Conservation (phyloP, 192 early-diverging fungal species). For the Backusella psychrophila region DNA sequence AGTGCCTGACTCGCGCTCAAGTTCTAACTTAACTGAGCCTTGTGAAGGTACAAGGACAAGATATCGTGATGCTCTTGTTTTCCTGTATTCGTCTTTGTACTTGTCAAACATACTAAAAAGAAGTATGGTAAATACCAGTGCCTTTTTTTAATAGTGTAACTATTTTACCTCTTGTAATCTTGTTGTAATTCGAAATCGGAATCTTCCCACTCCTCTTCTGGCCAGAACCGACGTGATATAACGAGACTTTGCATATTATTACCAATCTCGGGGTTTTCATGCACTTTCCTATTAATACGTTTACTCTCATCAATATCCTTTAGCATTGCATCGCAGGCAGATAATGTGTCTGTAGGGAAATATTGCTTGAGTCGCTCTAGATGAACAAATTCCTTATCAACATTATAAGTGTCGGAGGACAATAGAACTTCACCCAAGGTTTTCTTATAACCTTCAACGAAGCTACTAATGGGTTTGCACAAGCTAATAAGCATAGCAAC, state of each 20-base stretch:
- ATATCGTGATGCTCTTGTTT: not conserved
- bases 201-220: constrained; percentile 11
- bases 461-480: constrained; percentile 11
- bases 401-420: constrained; percentile 4
- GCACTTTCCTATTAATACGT: constrained; percentile 7
- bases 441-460: constrained; percentile 16
- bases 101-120: constrained; percentile 7
- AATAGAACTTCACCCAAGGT: not conserved
- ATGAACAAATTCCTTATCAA: not conserved
- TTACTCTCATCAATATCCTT: constrained; percentile 16
- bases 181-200: not conserved
- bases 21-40: constrained; percentile 19
- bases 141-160: not conserved
- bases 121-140: not conserved
- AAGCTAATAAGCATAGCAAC: constrained; percentile 23
- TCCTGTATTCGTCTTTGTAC: constrained; percentile 9
- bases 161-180: not conserved
- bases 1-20: not conserved
- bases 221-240: constrained; percentile 15
- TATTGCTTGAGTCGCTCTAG: constrained; percentile 16
- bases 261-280: not conserved
- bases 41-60: constrained; percentile 8
- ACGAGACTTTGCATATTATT: constrained; percentile 5
- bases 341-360: not conserved
- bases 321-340: constrained; percentile 14